Base-by-base conservation (phyloP, 331 rosid species). In the Rhamnella rubrinervis region DNA sequence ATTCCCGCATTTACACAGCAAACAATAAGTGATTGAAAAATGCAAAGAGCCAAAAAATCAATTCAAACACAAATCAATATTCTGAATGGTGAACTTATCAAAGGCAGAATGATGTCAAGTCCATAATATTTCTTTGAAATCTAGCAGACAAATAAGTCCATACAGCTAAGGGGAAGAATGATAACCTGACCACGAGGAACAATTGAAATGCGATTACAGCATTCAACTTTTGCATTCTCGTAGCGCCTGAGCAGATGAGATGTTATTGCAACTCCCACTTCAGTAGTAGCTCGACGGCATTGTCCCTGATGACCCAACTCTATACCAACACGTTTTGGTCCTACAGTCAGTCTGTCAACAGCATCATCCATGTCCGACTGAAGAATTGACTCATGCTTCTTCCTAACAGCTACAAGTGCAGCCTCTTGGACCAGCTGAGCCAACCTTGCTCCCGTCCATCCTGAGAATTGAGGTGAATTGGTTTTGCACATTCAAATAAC, bases 361-460 rank as follows among this genome's bases (percentile, higher is more conserved):
- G 98, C 97, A 79, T 89, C 97, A 75, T 95, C 95, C 97, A 95
- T 77, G 84, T 95, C 97, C 4, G 96, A 80, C 80, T 84, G 95
- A 81, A 83, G 85, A 91, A 91, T 77, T 67, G 98, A 84, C 58
- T 71, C 74, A 74, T 95, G 98, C 66, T 76, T 85, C 76, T 89
- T 95, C 82, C 98, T 87, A 46, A 95, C 96, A 28, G 98, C 98
- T 67, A 95, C 96, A 77, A 95, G 97, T 69, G 98, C 98, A 66
- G 98, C 97, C 88, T 89, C 97, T 81, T 91, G 98, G 74, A 95
- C 86, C 75, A 95, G 77, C 80, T 95, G 98, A 67, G 98, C 96
- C 84, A 95, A 79, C 77, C 73, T 91, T 70, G 97, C 98, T 77
- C 97, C 98, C 67, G 83, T 77, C 98, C 98, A 95, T 77, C 98